phyloP scores from a whole-genome alignment of 2,329 filamentous ascomycete genomes.

The Penicillium sp. region DNA sequence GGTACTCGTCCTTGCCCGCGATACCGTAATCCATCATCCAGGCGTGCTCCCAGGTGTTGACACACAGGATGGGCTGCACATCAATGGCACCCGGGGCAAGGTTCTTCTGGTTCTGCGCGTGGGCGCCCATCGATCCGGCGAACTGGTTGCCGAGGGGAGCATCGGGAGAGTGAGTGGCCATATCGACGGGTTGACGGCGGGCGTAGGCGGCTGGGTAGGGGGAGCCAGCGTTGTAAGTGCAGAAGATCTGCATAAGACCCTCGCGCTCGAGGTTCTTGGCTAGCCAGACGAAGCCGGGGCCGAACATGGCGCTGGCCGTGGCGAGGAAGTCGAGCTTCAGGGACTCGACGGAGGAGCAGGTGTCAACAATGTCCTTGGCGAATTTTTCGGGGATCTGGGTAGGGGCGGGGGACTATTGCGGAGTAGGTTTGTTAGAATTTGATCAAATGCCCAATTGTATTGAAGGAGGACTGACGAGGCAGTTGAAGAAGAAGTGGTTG shows the following conservation, averaged over 20 bases:
- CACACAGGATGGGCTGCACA: slow-evolving; percentile 78
- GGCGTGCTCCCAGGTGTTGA: slow-evolving; percentile 96
- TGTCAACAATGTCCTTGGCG: slow-evolving; percentile 63
- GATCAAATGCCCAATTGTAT: too few relatives aligned
- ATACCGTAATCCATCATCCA: slow-evolving; percentile 84
- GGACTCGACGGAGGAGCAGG: slow-evolving; percentile 82
- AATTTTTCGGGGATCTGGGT: slow-evolving; percentile 62
- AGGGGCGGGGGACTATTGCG: slow-evolving; percentile 43
- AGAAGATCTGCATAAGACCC: slow-evolving; percentile 68
- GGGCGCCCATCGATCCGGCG: slow-evolving; percentile 41
- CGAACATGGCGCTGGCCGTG: slow-evolving; percentile 90
- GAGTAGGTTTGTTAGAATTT: slow-evolving; percentile 12
- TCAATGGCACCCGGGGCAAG: slow-evolving; percentile 51
- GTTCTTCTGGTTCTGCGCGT: slow-evolving; percentile 38
- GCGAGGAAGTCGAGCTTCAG: slow-evolving; percentile 78
- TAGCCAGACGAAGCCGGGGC: slow-evolving; percentile 96
- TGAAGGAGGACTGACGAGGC: slow-evolving; percentile 41
- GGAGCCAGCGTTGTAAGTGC: slow-evolving; percentile 89
- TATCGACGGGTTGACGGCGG: slow-evolving; percentile 63
- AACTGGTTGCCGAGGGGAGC: slow-evolving; percentile 40
- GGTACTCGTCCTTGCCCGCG: slow-evolving; percentile 74
- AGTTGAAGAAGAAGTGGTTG: slow-evolving; percentile 66
- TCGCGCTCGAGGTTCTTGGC: slow-evolving; percentile 61
- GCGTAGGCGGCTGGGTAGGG: slow-evolving; percentile 86
- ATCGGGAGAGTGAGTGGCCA: slow-evolving; percentile 47